Conservation (phyloP, 2,329 filamentous ascomycete species). For the Cercospora zeae-maydis region DNA sequence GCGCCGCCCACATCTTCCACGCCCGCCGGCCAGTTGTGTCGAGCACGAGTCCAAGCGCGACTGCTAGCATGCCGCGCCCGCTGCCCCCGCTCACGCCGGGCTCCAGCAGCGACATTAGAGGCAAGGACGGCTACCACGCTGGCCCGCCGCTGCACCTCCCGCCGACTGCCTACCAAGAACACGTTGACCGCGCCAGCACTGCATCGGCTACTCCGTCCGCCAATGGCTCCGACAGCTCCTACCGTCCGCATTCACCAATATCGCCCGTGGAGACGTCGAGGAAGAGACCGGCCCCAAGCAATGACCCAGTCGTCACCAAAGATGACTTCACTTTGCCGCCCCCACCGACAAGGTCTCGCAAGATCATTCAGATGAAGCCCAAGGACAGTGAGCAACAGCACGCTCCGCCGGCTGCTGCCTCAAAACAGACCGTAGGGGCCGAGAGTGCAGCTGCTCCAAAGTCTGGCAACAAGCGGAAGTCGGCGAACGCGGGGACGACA, state of each 20-base stretch:
- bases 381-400: conserved; percentile 39
- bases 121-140: conserved; percentile 60
- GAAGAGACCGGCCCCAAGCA: conserved; percentile 30
- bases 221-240: conserved; percentile 44
- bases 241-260: conserved; percentile 45
- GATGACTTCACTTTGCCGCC: conserved; percentile 79
- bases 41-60: neutral
- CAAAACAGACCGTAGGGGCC: conserved; percentile 17
- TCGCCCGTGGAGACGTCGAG: conserved; percentile 40
- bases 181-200: conserved; percentile 45
- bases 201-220: conserved; percentile 49
- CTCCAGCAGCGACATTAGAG: conserved; percentile 74
- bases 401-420: conserved; percentile 5
- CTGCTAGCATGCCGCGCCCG: conserved; percentile 59
- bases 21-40: conserved; percentile 29
- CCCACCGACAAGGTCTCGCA: conserved; percentile 84
- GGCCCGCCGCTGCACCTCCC: conserved; percentile 72
- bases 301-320: conserved; percentile 42
- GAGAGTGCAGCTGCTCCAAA: conserved; percentile 25
- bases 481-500: conserved; percentile 64
- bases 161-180: conserved; percentile 61
- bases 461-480: conserved; percentile 66
- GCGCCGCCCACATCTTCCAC: conserved; percentile 29
- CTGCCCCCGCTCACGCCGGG: conserved; percentile 70
- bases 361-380: conserved; percentile 98